phyloP scores from a whole-genome alignment of 805 yeast genomes.

The Candida silvicultrix region DNA sequence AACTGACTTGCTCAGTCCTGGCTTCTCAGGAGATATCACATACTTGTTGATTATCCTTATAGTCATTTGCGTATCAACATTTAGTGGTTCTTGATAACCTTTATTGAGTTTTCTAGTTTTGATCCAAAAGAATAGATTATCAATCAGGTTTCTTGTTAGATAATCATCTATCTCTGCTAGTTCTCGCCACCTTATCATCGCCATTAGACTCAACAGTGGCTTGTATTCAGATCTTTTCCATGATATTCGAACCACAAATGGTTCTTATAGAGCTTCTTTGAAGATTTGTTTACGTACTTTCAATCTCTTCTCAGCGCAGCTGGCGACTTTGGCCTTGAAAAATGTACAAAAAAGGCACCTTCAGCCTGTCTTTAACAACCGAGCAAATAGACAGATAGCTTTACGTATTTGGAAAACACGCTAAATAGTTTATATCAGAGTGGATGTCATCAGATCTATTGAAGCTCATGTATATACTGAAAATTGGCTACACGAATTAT shows the following conservation, averaged over 20 bases:
- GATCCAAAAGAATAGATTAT: conserved; percentile 21
- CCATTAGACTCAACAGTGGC: neutral
- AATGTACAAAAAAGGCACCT: too few relatives aligned
- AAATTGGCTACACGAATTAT: too few relatives aligned
- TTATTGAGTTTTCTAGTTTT: conserved; percentile 19
- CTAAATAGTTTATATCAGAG: too few relatives aligned
- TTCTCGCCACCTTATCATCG: conserved; percentile 14
- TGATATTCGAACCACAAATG: conserved; percentile 1
- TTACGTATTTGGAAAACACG: too few relatives aligned
- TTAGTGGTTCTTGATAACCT: neutral
- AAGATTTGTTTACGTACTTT: neutral
- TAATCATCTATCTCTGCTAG: conserved; percentile 25
- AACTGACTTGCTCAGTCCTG: conserved; percentile 16
- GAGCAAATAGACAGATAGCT: too few relatives aligned
- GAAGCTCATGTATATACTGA: too few relatives aligned
- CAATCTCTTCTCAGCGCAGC: neutral
- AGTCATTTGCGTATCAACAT: conserved; percentile 3
- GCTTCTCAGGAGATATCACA: conserved; percentile 7
- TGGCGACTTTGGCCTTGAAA: neutral
- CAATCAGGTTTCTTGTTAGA: conserved; percentile 22
- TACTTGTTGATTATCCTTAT: conserved; percentile 6
- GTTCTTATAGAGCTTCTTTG: neutral
- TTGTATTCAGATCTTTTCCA: neutral
- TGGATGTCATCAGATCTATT: too few relatives aligned
- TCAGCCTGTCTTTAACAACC: too few relatives aligned